Percentiles rank a stretch among this genome's conserved stretches.
Evolutionary conservation across 140 eudicot genomes (phyloP).

Genomic region (Erigeron philadelphicus): DNA sequence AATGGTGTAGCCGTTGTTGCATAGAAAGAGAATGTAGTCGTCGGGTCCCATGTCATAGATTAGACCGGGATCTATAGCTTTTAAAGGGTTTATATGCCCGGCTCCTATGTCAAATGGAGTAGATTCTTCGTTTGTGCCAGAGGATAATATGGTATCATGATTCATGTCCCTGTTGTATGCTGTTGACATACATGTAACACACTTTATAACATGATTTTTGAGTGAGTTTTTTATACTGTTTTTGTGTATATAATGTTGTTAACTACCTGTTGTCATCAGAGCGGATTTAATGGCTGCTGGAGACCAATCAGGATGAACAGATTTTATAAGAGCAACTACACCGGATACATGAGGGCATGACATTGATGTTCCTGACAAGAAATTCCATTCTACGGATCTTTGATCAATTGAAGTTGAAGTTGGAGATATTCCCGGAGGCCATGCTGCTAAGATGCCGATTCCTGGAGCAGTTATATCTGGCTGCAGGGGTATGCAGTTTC

Average conservation of each 20-base stretch:
- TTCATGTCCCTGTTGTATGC: conserved; percentile 49
- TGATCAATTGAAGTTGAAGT: conserved; percentile 37
- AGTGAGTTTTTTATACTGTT: neutral
- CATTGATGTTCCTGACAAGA: conserved; percentile 73
- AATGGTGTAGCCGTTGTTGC: conserved; percentile 55
- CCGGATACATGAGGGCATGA: conserved; percentile 86
- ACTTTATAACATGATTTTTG: neutral
- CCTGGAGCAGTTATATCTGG: conserved; percentile 80
- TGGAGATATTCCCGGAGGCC: conserved; percentile 63
- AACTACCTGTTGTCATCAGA: conserved; percentile 61
- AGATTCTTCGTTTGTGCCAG: conserved; percentile 46
- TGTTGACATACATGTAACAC: conserved; percentile 13
- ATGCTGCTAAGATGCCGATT: conserved; percentile 61
- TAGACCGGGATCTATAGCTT: conserved; percentile 77
- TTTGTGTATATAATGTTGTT: neutral
- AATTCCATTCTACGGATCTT: conserved; percentile 51
- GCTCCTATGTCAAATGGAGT: conserved; percentile 70
- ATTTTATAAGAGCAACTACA: conserved; percentile 62
- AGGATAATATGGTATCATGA: conserved; percentile 40
- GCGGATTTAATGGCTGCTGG: conserved; percentile 78
- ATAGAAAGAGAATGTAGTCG: conserved; percentile 55
- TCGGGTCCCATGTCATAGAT: conserved; percentile 45
- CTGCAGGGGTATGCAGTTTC: conserved; percentile 20
- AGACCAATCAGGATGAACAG: conserved; percentile 67
- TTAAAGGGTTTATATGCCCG: conserved; percentile 56